These are phyloP conservation scores for Rhodotorula sp. DNA, from an alignment of 1,284 basidiomycete species.

Conservation along the genomic window DNA sequence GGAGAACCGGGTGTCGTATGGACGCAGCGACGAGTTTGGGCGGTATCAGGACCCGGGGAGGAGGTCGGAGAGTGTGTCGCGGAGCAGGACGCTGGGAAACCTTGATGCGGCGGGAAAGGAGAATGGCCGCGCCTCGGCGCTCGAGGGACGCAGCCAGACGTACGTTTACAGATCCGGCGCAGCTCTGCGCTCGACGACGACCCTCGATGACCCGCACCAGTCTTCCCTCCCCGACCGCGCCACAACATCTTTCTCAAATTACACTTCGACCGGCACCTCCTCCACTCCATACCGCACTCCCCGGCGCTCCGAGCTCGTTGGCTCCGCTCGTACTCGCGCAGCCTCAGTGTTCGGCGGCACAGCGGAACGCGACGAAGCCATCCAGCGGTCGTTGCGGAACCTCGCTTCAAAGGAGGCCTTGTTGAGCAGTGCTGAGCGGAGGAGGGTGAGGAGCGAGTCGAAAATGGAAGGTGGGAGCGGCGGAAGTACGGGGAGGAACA, in stretches of 20 bases:
- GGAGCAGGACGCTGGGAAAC: constrained; percentile 22
- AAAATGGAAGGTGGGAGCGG: background rate
- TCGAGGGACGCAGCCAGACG: background rate
- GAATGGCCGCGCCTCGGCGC: background rate
- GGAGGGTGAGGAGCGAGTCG: background rate
- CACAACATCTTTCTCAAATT: background rate
- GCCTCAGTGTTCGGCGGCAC: constrained; percentile 14
- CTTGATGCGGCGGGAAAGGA: background rate
- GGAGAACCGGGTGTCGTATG: background rate
- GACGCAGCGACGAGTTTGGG: background rate
- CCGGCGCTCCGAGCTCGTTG: constrained; percentile 7
- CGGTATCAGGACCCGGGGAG: background rate
- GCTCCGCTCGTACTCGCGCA: constrained; percentile 3
- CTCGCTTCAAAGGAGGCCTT: background rate
- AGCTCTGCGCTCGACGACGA: background rate
- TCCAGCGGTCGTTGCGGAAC: constrained; percentile 8
- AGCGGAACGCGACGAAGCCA: constrained; percentile 4
- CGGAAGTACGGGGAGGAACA: too few relatives aligned
- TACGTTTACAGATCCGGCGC: background rate
- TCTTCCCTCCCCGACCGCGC: background rate
- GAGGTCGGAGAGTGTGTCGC: constrained; percentile 17
- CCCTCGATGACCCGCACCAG: background rate
- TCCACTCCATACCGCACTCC: constrained; percentile 1
- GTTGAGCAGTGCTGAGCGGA: too few relatives aligned
- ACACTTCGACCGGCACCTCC: background rate